Base-by-base conservation (phyloP, 768 basidiomycete species). In the Boletellus ananas region DNA sequence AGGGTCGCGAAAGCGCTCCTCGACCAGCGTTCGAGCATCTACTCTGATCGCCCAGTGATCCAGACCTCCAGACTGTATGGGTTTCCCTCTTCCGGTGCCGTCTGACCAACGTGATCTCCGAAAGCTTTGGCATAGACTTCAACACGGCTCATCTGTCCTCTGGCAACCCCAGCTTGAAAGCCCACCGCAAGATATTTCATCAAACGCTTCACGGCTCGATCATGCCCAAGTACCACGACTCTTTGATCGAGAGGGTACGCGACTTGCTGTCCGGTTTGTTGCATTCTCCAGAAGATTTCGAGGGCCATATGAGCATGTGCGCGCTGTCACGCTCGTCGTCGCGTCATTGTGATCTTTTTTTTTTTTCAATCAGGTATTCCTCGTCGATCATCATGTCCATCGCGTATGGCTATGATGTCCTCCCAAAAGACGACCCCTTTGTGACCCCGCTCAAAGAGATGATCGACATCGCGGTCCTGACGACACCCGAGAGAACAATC, bases 1-100 rank as follows among this genome's bases (percentile, higher is more conserved):
- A 54, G 55, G 33, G 51, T 59, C n/a, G 60, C 60, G 25, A 58
- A 51, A 33, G 45, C 27, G 9, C 49, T 66, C 13, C 45, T 66
- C 16, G 64, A 64, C 8, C 62, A 62, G 34, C 61, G 64, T 35
- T 63, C 64, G 10, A 42, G 5, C 7, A 57, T 57, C 14, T 66
- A 64, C 41, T 60, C 64, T 7, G 58, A 49, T 13, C 54, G 61
- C 16, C 52, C 56, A 10, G 47, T 45, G 37, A 55, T 49, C 14
- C 34, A 11, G 21, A 55, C 51, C 0, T 42, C 41, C 3, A 3
- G 40, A 17, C 53, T 50, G 55, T 58, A 46, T 49, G 27, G 18
- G 9, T 3, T 8, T 29, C 2, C n/a, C 20, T 10, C 5, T 29
- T 13, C 40, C 17, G 12, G 23, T 4, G 14, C n/a, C 0, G 12